Evolutionary conservation across 768 basidiomycete species (phyloP), one percentile per base, ranked within the genome.

Genomic region (Hysterangium stoloniferum): DNA sequence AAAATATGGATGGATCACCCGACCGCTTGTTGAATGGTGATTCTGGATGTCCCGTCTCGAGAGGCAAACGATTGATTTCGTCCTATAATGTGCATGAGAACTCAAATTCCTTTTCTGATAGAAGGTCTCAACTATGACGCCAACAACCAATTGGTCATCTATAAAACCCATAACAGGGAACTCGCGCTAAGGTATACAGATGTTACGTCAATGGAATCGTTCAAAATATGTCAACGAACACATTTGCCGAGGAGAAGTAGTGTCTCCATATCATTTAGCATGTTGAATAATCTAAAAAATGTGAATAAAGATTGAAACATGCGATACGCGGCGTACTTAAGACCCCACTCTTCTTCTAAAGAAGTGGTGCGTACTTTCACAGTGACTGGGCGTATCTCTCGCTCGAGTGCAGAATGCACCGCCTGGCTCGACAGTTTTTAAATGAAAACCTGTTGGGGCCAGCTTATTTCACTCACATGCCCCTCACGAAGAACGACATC

Each of bases 141-240:
- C 92, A 22, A 79, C 62, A 13, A 94, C 73, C 19, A 85, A 66
- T 48, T 81, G 69, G 22, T 66, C 76, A 22, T 84, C 73, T 4
- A 90, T 63, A 49, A 88, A 71, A 0, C 86, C 86, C 55, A 92
- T 87, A 2, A 94, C 82, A 3, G 87, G 88, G 46, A 93, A 72
- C 65, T 95, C 92, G 6, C 91, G 79, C 84, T 90, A 33, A 58
- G 47, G 25, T 47, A 45, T 40, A 56, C 5, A 19, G 5, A 41
- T 6, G 45, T 47, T 43, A 40, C 19, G 17, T 54, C 54, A 1
- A 32, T 20, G 8, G 37, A 25, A 36, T 52, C 34, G 11, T 20
- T 15, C 24, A 24, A 43, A 45, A 3, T 20, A 44, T 31, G 34
- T 17, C 48, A 22, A 46, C 64, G 59, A 60, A 85, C 85, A 51